phyloP scores from a whole-genome alignment of 371 early-diverging fungal genomes.

The Coemansia sp. region DNA sequence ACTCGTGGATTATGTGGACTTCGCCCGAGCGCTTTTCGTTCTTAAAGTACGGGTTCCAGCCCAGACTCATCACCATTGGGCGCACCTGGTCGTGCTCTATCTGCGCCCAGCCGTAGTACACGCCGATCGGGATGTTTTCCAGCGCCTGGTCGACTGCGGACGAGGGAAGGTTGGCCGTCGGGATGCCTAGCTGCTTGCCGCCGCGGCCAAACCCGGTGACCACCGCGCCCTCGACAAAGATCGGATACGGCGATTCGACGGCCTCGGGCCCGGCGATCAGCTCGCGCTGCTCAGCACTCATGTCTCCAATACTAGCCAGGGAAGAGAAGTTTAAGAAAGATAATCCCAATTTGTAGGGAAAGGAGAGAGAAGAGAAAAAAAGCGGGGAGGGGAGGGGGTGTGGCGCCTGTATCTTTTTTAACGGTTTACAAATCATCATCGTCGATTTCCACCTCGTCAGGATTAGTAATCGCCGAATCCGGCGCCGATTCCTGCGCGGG shows the following conservation, averaged over 20 bases:
- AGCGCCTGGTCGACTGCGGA: conserved; percentile 68
- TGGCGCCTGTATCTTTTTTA: background rate
- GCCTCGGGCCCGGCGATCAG: conserved; percentile 20
- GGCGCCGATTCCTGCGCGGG: background rate
- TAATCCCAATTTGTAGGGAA: background rate
- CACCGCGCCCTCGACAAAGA: conserved; percentile 74
- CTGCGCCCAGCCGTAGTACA: conserved; percentile 94
- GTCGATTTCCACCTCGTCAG: conserved; percentile 23
- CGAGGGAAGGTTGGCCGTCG: conserved; percentile 94
- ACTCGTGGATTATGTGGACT: conserved; percentile 91
- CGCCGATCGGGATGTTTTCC: conserved; percentile 73
- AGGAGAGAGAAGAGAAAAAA: background rate
- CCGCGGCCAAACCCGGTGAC: conserved; percentile 93
- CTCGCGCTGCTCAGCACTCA: background rate
- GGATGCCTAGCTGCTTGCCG: conserved; percentile 93
- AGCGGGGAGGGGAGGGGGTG: too few relatives aligned
- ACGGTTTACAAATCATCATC: conserved; percentile 4
- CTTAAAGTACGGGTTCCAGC: conserved; percentile 98
- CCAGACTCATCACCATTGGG: conserved; percentile 97
- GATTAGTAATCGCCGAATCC: conserved; percentile 1
- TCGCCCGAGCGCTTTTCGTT: conserved; percentile 95
- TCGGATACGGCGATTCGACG: conserved; percentile 62
- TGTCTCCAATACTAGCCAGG: background rate
- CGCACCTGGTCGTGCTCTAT: conserved; percentile 64
- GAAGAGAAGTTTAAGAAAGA: background rate